Percentiles rank a stretch among this genome's conserved stretches.
Evolutionary conservation across 352 stramenopile species (phyloP).

Genomic region (Blastocystis sp.): DNA sequence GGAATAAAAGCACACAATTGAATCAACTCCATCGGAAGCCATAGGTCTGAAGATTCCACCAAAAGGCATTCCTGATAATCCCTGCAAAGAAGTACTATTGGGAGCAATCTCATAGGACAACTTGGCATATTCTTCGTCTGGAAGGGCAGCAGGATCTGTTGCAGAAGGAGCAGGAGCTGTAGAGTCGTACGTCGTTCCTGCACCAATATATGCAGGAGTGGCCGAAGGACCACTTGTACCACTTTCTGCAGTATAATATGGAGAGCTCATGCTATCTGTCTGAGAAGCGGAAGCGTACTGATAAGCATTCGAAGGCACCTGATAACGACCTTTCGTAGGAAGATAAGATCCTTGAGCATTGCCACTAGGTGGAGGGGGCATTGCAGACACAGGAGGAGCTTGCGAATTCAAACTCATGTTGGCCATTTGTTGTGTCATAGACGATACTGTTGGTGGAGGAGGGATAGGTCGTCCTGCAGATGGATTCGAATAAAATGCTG

Average conservation of each 20-base stretch:
- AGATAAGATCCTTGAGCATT: conserved; percentile 24
- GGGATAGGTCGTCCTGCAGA: not conserved
- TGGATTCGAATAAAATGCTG: not conserved
- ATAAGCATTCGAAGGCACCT: conserved; percentile 55
- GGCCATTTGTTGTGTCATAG: conserved; percentile 29
- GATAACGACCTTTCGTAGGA: conserved; percentile 16
- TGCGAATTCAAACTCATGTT: conserved; percentile 57
- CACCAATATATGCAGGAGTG: not conserved
- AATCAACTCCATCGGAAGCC: not conserved
- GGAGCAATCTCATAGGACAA: conserved; percentile 42
- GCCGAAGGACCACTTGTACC: not conserved
- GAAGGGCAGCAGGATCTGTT: not conserved
- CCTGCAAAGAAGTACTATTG: conserved; percentile 44
- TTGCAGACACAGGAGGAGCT: not conserved
- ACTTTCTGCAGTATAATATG: not conserved
- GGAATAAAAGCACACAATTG: not conserved
- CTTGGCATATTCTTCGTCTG: conserved; percentile 58
- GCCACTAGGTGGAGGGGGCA: conserved; percentile 2
- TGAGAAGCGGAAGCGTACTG: not conserved
- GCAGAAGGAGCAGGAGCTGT: not conserved
- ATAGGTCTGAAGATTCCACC: conserved; percentile 50
- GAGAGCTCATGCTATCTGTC: not conserved
- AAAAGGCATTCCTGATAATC: conserved; percentile 40
- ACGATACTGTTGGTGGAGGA: conserved; percentile 30
- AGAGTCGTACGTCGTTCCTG: not conserved